Evolutionary conservation across 2,329 filamentous ascomycete species (phyloP).

Genomic region (Cladosporium sp.): DNA sequence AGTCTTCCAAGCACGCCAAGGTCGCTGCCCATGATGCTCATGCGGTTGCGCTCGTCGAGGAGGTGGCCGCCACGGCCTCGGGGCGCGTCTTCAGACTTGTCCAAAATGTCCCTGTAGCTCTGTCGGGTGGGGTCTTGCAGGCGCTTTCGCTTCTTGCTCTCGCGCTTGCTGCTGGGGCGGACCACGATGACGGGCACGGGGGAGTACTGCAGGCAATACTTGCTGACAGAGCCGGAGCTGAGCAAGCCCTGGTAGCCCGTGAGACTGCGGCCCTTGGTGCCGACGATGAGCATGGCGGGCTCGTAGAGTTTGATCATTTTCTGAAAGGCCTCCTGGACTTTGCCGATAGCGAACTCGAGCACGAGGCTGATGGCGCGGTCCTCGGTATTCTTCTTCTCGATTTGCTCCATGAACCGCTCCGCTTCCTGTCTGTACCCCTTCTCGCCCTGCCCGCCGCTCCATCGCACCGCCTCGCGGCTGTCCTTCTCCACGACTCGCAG

Average conservation of each 20-base stretch:
- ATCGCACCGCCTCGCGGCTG: conserved; percentile 55
- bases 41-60: conserved; percentile 47
- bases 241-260: conserved; percentile 83
- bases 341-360: conserved; percentile 83
- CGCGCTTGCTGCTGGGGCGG: conserved; percentile 77
- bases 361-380: conserved; percentile 82
- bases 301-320: conserved; percentile 90
- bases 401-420: conserved; percentile 66
- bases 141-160: conserved; percentile 86
- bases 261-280: conserved; percentile 77
- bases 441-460: conserved; percentile 44
- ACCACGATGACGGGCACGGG: conserved; percentile 92
- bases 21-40: conserved; percentile 40
- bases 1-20: conserved; percentile 30
- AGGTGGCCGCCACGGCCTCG: conserved; percentile 48
- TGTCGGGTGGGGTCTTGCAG: conserved; percentile 70
- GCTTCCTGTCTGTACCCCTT: conserved; percentile 69
- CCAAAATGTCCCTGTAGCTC: conserved; percentile 73
- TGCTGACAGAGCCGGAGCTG: conserved; percentile 77
- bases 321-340: conserved; percentile 86
- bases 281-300: conserved; percentile 85
- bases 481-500: conserved; percentile 84
- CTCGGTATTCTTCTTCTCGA: conserved; percentile 74
- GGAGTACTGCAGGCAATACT: conserved; percentile 91
- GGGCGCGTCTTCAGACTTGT: conserved; percentile 49